Evolutionary conservation across 1,139 yeast genomes (phyloP), one percentile per base, ranked within the genome.

Genomic region (Saccharomyces pastorianus): DNA sequence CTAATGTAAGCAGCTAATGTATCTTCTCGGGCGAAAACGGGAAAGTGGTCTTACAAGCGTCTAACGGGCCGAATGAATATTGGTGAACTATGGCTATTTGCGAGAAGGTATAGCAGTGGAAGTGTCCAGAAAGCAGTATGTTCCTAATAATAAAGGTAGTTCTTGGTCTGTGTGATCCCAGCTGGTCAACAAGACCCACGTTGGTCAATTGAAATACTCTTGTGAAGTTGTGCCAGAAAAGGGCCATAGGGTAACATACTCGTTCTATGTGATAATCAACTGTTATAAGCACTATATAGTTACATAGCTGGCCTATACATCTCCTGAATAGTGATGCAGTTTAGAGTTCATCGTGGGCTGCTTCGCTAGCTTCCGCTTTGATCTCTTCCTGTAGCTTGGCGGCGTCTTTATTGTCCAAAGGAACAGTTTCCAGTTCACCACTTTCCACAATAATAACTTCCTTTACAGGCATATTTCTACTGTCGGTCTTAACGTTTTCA

Each of bases 391-490:
- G 44, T 6, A 38, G n/a, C 25, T 38, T 38, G 13, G 44, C 44
- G 25, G 44, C 47, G 23, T 41, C 31, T 9, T 47, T 27, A 32
- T 51, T 41, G 46, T 49, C 48, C 23, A 56, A 49, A 20, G 61
- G 59, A 28, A 54, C 59, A n/a, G 58, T 57, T 51, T 69, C 68
- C 28, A 61, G 56, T 49, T 68, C 72, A 53, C 74, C 75, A 55
- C 68, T 63, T 1, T 67, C 64, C 34, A 71, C 71, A 57, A 83
- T 80, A 63, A 70, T 78, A 56, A 84, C 73, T 28, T 76, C 79
- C 63, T 75, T 73, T 49, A 71, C 66, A 38, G 90, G 89, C 61
- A 72, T 77, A 68, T 81, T 82, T 42, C 76, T 74, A 52, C 71
- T 65, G 56, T 71, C 67, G 25, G 49, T 47, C 49, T 47, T 47